Evolutionary conservation across 345 rosid genomes (phyloP), one percentile per base, ranked within the genome.

Genomic region (Brassica rapa): DNA sequence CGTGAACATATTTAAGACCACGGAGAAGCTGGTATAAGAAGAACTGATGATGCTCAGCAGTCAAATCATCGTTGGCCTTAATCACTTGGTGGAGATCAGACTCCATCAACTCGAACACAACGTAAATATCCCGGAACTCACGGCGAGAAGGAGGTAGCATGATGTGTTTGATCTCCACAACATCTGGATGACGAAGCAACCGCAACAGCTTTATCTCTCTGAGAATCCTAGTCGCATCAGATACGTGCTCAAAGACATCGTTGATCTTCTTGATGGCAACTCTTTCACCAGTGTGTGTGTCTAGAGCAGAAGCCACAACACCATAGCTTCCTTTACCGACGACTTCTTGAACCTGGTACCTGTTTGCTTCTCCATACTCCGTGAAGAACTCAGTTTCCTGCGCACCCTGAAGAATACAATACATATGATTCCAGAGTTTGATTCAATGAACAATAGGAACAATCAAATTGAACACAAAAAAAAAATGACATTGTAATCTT

Each of bases 21-120:
- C 60, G 60, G 60, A 53, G 60, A 53, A 53, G 60, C 60, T 53
- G 60, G 10, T 53, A 53, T 11, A 53, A 53, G 60, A 53, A 53
- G 7, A 53, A 53, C 60, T 53, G 60, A 53, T 53, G 10, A 53
- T 53, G 60, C 60, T 53, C 60, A 53, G 60, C 60, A 53, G 60
- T 53, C 3, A 53, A 53, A 16, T 53, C 60, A 16, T 53, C 60
- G 24, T 53, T 53, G 1, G 60, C 60, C 60, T 16, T 53, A 53
- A 53, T 53, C 60, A 53, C 60, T 0, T 53, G 60, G 2, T 53
- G 60, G 10, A 53, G 60, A 53, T 53, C 60, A 53, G 60, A 53
- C 4, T 53, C 60, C 60, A 53, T 53, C 24, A 53, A 7, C 60
- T 53, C 60, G 8, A 53, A 53, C 60, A 53, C 60, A 3, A 53